Percentiles rank a stretch among this genome's conserved stretches.
Conservation (phyloP, 1,284 basidiomycete species). For the Cryptococcus amylolentus region DNA sequence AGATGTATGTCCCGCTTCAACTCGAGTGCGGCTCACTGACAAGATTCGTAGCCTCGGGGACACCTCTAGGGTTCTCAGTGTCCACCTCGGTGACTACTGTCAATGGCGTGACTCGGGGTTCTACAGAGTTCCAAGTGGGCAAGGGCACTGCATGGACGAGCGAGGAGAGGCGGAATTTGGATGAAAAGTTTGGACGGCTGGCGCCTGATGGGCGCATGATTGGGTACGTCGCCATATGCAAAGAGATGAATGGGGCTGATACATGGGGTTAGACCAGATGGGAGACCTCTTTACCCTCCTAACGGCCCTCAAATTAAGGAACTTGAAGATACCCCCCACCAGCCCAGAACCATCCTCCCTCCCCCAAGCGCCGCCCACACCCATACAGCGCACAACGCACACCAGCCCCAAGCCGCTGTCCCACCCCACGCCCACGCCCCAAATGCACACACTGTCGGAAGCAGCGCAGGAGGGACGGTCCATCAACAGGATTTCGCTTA, state of each 20-base stretch:
- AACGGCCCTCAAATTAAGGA: not conserved
- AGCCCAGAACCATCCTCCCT: no score
- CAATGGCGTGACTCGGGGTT: slow-evolving; percentile 7
- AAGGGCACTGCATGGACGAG: slow-evolving; percentile 9
- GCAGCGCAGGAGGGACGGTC: no score
- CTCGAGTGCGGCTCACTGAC: not conserved
- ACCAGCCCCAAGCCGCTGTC: no score
- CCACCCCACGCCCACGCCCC: no score
- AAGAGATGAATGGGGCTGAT: not conserved
- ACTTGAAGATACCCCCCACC: not conserved
- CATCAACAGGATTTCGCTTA: no score
- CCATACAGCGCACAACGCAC: no score
- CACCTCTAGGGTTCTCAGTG: slow-evolving; percentile 11
- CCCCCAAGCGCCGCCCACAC: no score
- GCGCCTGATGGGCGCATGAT: slow-evolving; percentile 2
- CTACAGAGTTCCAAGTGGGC: slow-evolving; percentile 10
- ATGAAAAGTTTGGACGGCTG: slow-evolving; percentile 5
- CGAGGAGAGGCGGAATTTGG: slow-evolving; percentile 5
- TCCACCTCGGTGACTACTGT: slow-evolving; percentile 4
- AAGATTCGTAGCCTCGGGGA: not conserved
- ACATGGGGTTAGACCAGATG: not conserved
- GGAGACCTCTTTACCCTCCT: not conserved
- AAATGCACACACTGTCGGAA: no score
- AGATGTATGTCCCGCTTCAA: not conserved
- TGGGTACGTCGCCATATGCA: slow-evolving; percentile 4